Evolutionary conservation across 768 basidiomycete genomes (phyloP).

Genomic region (Pulveroboletus sp.): DNA sequence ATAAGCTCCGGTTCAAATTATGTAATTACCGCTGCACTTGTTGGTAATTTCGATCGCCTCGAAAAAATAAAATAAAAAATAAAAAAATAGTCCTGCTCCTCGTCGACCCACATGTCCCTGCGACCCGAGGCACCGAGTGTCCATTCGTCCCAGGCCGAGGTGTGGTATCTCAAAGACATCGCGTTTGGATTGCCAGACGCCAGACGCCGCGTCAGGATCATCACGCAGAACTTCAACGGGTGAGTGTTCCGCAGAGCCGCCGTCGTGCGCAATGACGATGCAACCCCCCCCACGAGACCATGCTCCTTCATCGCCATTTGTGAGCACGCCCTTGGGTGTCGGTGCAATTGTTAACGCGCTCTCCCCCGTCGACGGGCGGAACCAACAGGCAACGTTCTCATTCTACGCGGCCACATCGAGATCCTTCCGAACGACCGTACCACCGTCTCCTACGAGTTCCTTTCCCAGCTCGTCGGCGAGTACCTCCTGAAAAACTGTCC

Average conservation of each 20-base stretch:
- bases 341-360: not conserved
- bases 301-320: constrained; percentile 92
- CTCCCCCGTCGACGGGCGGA: not conserved
- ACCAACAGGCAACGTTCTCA: constrained; percentile 73
- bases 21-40: not conserved
- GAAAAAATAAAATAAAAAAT: no score
- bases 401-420: constrained; percentile 76
- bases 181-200: constrained; percentile 38
- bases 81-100: no score
- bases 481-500: constrained; percentile 61
- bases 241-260: constrained; percentile 30
- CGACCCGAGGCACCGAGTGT: constrained; percentile 11
- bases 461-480: constrained; percentile 80
- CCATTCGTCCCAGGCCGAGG: constrained; percentile 39
- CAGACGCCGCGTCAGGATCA: constrained; percentile 47
- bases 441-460: constrained; percentile 78
- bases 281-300: constrained; percentile 45
- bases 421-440: constrained; percentile 62
- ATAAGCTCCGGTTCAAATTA: not conserved
- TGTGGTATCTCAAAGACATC: constrained; percentile 76
- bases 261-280: no score
- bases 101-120: constrained; percentile 10
- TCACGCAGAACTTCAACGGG: constrained; percentile 86
- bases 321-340: constrained; percentile 23
- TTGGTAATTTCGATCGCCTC: not conserved